Base-by-base conservation (phyloP, 495 filamentous ascomycete genomes). In the Chlorociboria aeruginascens region DNA sequence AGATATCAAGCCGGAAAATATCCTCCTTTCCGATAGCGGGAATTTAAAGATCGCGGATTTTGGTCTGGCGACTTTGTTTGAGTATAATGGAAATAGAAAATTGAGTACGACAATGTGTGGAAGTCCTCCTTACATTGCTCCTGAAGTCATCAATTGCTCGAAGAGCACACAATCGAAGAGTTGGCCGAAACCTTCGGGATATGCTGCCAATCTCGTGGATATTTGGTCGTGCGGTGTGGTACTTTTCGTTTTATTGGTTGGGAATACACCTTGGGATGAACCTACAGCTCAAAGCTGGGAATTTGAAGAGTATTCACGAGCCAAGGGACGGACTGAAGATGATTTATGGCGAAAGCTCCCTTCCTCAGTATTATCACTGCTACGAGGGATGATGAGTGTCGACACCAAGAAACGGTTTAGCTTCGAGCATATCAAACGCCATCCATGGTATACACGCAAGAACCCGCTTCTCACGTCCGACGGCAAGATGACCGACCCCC, bases 161-260 rank as follows among this genome's bases (percentile, higher is more conserved):
- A 63, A 63, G 32, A 54, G 52, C 47, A 53, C 52, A 12, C 55
- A 58, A 25, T 66, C 70, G 8, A 69, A 64, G 45, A 69, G 61
- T 17, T 63, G 63, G 11, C 80, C 77, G 51, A 74, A 71, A 13
- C 44, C 61, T 0, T 25, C 20, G 20, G 88, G 86, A 29, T 99
- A 99, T 55, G 74, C 78, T 25, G 80, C 86, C 1, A 82, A 96
- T 56, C 66, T 86, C 43, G 83, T 85, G 30, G 92, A 99, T 57
- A 89, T 99, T 40, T 99, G 92, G 92, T 95, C 89, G 32, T 94
- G 87, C 54, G 92, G 89, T 12, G 86, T 99, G 33, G 92, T 99
- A 31, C 70, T 99, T 8, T 99, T 99, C 58, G 92, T 97, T 35
- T 70, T 99, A 4, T 65, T 99, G 13, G 88, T 89, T 6, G 92